Evolutionary conservation across 495 filamentous ascomycete species (phyloP).

Genomic region (Hypoxylon lienhwacheense): DNA sequence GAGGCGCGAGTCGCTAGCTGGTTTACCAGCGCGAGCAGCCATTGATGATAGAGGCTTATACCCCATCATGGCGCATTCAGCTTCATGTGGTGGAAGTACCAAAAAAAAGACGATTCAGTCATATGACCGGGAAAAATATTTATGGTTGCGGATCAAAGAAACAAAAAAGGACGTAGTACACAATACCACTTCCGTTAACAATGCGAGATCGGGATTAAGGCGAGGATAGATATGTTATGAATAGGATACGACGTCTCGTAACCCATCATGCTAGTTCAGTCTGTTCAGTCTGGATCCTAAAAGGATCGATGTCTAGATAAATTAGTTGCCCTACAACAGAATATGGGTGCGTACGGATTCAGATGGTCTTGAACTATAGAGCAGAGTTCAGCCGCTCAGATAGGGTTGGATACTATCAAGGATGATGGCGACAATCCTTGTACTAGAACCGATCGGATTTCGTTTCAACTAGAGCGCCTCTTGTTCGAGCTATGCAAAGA

Average conservation of each 20-base stretch:
- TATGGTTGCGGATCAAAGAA: too few relatives aligned
- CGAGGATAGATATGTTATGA: not conserved
- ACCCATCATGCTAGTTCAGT: not conserved
- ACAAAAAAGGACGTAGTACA: too few relatives aligned
- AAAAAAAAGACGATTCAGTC: not conserved
- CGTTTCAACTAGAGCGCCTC: conserved; percentile 1
- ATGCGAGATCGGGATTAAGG: not conserved
- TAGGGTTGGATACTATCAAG: conserved; percentile 18
- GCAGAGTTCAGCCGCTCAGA: conserved; percentile 12
- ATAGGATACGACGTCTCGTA: conserved; percentile 6
- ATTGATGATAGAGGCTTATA: conserved; percentile 11
- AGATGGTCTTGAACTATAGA: too few relatives aligned
- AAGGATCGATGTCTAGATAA: conserved; percentile 9
- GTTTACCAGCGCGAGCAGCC: conserved; percentile 14
- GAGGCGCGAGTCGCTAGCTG: conserved; percentile 25
- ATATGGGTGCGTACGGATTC: too few relatives aligned
- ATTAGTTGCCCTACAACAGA: conserved; percentile 13
- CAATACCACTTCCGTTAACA: too few relatives aligned
- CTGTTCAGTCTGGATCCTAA: too few relatives aligned
- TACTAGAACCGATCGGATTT: conserved; percentile 9
- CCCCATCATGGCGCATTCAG: not conserved
- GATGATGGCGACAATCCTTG: conserved; percentile 30
- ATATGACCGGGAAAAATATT: not conserved
- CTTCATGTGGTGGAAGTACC: conserved; percentile 2
- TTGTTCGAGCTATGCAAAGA: not conserved